Evolutionary conservation across 768 basidiomycete species (phyloP).

Genomic region (Mycena leptocephala): DNA sequence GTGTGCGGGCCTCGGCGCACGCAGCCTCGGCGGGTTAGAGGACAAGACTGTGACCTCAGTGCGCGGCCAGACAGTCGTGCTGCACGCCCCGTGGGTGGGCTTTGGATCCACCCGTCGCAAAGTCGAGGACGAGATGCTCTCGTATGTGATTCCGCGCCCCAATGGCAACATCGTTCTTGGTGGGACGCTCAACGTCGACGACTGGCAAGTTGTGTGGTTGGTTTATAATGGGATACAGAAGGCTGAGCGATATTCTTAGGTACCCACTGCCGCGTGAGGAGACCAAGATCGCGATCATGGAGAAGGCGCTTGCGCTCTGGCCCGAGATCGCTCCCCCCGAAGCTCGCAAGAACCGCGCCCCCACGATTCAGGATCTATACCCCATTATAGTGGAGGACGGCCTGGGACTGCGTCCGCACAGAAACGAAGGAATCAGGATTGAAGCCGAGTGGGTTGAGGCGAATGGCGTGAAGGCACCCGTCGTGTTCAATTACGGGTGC

Average conservation of each 20-base stretch:
- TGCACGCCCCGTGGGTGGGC: constrained; percentile 63
- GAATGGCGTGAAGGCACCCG: constrained; percentile 50
- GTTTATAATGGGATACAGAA: background rate
- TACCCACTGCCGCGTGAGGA: constrained; percentile 36
- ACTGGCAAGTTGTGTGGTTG: constrained; percentile 49
- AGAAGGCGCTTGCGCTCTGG: constrained; percentile 43
- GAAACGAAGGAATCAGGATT: constrained; percentile 72
- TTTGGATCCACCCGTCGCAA: constrained; percentile 36
- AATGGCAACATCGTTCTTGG: constrained; percentile 69
- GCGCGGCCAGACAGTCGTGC: constrained; percentile 75
- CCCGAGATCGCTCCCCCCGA: constrained; percentile 55
- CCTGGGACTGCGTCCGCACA: constrained; percentile 62
- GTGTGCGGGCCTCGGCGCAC: constrained; percentile 57
- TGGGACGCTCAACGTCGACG: constrained; percentile 67
- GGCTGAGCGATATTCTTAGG: background rate
- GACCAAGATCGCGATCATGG: constrained; percentile 35
- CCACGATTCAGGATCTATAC: constrained; percentile 53
- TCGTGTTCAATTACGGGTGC: constrained; percentile 73
- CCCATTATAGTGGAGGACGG: constrained; percentile 59
- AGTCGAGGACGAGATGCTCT: constrained; percentile 41
- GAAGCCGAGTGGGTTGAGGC: constrained; percentile 57
- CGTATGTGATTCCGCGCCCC: constrained; percentile 79
- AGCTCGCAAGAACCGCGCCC: constrained; percentile 44
- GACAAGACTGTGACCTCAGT: constrained; percentile 73
- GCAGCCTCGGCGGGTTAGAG: constrained; percentile 72